Conservation (phyloP, 768 basidiomycete species). For the Rhodocollybia butyracea region DNA sequence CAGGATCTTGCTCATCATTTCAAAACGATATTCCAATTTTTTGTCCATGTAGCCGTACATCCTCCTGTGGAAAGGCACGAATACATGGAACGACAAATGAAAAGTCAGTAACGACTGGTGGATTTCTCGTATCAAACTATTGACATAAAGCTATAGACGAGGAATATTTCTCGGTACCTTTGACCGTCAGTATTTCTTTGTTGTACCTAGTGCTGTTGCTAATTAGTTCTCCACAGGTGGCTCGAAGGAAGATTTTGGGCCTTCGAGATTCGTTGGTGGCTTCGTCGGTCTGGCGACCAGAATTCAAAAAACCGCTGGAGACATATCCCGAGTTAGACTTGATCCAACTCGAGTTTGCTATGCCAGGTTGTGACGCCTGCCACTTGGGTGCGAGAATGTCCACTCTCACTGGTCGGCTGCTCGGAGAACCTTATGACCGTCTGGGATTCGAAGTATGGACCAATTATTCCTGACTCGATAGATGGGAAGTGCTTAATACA, state of each 20-base stretch:
- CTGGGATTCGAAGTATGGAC: slow-evolving; percentile 63
- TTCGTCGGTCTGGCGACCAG: slow-evolving; percentile 80
- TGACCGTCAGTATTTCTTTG: too few species aligned
- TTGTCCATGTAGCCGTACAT: slow-evolving; percentile 76
- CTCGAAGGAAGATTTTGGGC: slow-evolving; percentile 68
- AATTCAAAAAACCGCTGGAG: slow-evolving; percentile 64
- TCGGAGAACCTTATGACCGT: slow-evolving; percentile 69
- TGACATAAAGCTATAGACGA: slow-evolving; percentile 34
- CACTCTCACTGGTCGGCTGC: slow-evolving; percentile 54
- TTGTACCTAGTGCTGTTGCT: too few species aligned
- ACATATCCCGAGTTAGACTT: slow-evolving; percentile 64
- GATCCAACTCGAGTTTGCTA: slow-evolving; percentile 46
- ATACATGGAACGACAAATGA: slow-evolving; percentile 52
- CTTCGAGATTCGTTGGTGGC: slow-evolving; percentile 73
- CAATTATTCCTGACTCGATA: too few species aligned
- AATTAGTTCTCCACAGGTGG: too few species aligned
- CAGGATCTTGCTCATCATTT: slow-evolving; percentile 78
- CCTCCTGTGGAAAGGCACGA: slow-evolving; percentile 44
- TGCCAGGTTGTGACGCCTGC: slow-evolving; percentile 80
- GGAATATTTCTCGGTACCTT: slow-evolving; percentile 72
- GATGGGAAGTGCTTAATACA: too few species aligned
- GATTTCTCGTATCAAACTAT: not conserved
- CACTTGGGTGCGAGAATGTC: slow-evolving; percentile 69
- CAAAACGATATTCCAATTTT: slow-evolving; percentile 85
- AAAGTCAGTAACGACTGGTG: slow-evolving; percentile 34